Percentiles rank a stretch among this genome's conserved stretches.
Evolutionary conservation across 139 green algal genomes (phyloP).

Genomic region (Chlorella ohadii): DNA sequence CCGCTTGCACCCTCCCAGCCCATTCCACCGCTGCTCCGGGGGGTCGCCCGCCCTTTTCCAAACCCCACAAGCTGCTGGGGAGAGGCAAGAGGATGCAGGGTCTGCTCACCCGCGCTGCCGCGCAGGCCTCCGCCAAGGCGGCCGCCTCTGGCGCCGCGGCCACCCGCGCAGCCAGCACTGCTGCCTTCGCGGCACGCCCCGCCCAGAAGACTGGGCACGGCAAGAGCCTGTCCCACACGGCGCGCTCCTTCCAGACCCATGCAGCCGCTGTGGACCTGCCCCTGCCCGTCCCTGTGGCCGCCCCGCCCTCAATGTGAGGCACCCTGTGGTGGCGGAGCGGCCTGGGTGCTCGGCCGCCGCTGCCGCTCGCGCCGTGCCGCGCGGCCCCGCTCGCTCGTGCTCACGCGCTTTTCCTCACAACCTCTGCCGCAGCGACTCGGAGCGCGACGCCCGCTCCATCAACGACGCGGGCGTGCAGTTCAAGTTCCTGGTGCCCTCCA

Average conservation of each 20-base stretch:
- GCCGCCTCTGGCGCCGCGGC: neutral
- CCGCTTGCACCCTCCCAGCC: neutral
- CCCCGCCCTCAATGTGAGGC: neutral
- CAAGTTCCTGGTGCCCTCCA: constrained; percentile 44
- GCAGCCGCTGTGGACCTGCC: constrained; percentile 3
- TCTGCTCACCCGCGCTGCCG: neutral
- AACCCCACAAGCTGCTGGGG: neutral
- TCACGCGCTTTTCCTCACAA: too few relatives aligned
- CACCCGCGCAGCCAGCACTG: neutral
- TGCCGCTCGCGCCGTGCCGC: neutral
- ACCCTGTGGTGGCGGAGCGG: neutral
- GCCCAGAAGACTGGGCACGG: neutral
- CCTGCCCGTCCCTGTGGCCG: neutral
- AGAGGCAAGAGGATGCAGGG: neutral
- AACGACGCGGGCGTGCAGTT: constrained; percentile 40
- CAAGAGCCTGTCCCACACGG: constrained; percentile 17
- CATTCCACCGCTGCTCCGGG: neutral
- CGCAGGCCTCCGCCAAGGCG: neutral
- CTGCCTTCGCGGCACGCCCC: neutral
- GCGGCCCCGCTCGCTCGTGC: neutral
- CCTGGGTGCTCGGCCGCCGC: neutral
- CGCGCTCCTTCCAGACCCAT: neutral
- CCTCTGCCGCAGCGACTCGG: constrained; percentile 1
- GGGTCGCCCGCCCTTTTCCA: neutral
- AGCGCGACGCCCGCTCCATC: constrained; percentile 14